These are phyloP conservation scores for Clonostachys chloroleuca DNA, from an alignment of 2,329 filamentous ascomycete species.

Conservation along the genomic window DNA sequence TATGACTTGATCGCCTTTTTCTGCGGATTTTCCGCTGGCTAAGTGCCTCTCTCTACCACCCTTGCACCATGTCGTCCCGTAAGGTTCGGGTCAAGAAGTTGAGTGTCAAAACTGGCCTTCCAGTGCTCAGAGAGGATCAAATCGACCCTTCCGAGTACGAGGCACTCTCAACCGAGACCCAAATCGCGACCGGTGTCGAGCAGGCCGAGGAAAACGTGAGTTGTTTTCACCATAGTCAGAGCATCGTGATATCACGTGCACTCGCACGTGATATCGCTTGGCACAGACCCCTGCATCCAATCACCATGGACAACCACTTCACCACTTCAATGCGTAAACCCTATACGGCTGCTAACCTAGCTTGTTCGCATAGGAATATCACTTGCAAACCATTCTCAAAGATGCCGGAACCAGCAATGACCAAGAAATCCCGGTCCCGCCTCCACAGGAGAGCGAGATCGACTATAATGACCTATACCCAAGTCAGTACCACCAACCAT, in stretches of 20 bases:
- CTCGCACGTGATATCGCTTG: conserved; percentile 34
- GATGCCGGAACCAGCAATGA: conserved; percentile 50
- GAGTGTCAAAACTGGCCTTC: conserved; percentile 82
- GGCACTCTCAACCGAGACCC: conserved; percentile 72
- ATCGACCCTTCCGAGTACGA: conserved; percentile 86
- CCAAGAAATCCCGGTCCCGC: conserved; percentile 62
- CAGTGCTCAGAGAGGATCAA: conserved; percentile 84
- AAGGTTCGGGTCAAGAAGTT: conserved; percentile 86
- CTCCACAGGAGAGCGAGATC: conserved; percentile 59
- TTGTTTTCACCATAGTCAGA: conserved; percentile 27
- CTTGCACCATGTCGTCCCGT: conserved; percentile 55
- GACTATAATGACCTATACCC: conserved; percentile 89
- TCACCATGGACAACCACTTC: background rate
- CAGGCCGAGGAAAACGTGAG: conserved; percentile 95
- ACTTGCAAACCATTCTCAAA: conserved; percentile 78
- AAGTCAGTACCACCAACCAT: conserved; percentile 73
- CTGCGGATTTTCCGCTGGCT: conserved; percentile 50
- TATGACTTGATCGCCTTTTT: conserved; percentile 63
- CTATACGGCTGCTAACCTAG: background rate
- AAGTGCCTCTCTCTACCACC: conserved; percentile 19
- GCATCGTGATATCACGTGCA: conserved; percentile 42
- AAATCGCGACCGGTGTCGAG: conserved; percentile 96
- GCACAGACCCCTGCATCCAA: conserved; percentile 1
- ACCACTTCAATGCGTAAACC: background rate
- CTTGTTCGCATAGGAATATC: conserved; percentile 67